A percentile compares a stretch with the other conserved stretches of the same genome.
Evolutionary conservation across 768 basidiomycete species (phyloP).

Genomic region (Tylopilus cervinicoccineus): DNA sequence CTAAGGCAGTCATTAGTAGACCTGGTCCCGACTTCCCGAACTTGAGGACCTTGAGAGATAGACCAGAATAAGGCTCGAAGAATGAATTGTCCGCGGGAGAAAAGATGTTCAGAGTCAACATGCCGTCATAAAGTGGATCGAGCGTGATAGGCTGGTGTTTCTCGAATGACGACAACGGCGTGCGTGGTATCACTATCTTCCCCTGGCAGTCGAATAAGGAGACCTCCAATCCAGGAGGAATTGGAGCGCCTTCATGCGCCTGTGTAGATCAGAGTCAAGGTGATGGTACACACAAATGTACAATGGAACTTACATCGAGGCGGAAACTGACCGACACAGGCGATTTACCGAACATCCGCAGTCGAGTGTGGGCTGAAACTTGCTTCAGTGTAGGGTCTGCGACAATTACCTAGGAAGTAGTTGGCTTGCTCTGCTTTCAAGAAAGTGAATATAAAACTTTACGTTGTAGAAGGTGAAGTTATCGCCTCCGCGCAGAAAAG

Average conservation of each 20-base stretch:
- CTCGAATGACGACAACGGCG: neutral
- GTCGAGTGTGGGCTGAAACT: conserved; percentile 6
- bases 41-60: conserved; percentile 5
- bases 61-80: conserved; percentile 8
- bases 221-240: conserved; percentile 1
- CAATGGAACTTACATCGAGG: neutral
- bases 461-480: conserved; percentile 7
- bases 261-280: neutral
- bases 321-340: neutral
- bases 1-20: too few relatives aligned
- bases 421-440: neutral
- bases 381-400: conserved; percentile 9
- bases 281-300: neutral
- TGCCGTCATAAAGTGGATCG: conserved; percentile 2
- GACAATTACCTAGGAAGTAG: conserved; percentile 1
- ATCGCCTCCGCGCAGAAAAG: neutral
- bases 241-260: conserved; percentile 1
- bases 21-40: too few relatives aligned
- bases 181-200: neutral
- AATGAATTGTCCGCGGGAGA: neutral
- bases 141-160: neutral
- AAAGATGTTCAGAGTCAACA: conserved; percentile 4
- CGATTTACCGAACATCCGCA: neutral
- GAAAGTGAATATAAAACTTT: neutral
- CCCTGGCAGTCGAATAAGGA: conserved; percentile 8